Conservation (phyloP, 176 grass and related monocot species). For the Cymbopogon citratus region DNA sequence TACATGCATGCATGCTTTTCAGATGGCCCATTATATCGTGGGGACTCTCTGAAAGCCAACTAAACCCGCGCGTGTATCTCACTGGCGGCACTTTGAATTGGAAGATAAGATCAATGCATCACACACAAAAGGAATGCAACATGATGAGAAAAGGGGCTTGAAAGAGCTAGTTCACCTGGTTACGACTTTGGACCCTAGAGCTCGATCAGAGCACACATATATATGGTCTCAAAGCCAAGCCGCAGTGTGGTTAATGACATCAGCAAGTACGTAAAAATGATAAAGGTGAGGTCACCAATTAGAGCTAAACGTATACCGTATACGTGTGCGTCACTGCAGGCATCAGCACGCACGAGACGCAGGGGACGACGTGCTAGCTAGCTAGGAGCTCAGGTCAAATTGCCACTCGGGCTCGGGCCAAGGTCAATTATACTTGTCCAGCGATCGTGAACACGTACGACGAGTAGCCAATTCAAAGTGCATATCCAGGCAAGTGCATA, state of each 20-base stretch:
- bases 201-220: no score
- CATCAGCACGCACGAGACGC: background rate
- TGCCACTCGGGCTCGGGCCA: no score
- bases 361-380: background rate
- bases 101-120: background rate
- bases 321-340: background rate
- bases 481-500: background rate
- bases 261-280: background rate
- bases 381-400: background rate
- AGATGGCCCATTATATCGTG: background rate
- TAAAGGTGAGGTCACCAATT: background rate
- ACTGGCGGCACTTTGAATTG: background rate
- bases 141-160: background rate
- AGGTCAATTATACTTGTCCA: no score
- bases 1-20: no score
- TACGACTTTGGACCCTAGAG: background rate
- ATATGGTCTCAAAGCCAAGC: background rate
- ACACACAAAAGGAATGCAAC: background rate
- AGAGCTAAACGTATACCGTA: background rate
- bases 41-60: background rate
- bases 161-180: background rate
- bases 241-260: background rate
- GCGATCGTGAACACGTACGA: no score
- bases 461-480: background rate
- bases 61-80: background rate